Percentiles rank a stretch among this genome's conserved stretches.
Conservation (phyloP, 768 basidiomycete genomes). For the Hygrocybe punicea region DNA sequence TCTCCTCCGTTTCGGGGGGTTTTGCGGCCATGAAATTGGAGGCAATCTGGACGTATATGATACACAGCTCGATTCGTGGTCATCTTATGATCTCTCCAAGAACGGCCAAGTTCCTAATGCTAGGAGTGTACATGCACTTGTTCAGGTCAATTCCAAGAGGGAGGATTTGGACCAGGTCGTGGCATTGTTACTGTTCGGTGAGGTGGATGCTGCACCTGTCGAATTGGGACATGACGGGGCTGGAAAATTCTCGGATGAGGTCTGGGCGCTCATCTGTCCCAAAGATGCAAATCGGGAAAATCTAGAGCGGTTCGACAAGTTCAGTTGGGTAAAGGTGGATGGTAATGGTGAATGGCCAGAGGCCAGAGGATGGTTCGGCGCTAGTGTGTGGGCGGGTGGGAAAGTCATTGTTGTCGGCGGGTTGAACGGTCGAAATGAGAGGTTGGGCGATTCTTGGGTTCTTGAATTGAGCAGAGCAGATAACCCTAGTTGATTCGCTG, state of each 20-base stretch:
- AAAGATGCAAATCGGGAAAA: background rate
- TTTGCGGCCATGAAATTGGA: constrained; percentile 1
- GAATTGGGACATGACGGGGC: constrained; percentile 4
- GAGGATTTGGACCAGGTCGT: background rate
- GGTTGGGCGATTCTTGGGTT: constrained; percentile 3
- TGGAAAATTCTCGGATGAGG: constrained; percentile 3
- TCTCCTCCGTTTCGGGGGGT: constrained; percentile 3
- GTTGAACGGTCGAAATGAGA: constrained; percentile 5
- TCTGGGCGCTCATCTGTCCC: constrained; percentile 2
- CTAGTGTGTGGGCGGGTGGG: background rate
- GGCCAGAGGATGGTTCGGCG: constrained; percentile 3
- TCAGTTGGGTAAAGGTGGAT: background rate
- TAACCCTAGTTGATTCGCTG: too few relatives aligned
- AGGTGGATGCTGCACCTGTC: background rate
- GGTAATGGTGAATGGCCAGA: background rate
- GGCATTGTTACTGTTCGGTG: constrained; percentile 1
- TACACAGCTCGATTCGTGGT: constrained; percentile 1
- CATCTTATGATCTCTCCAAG: constrained; percentile 3
- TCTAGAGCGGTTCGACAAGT: background rate
- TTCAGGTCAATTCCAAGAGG: background rate
- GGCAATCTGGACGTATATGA: constrained; percentile 2
- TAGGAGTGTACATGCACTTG: background rate
- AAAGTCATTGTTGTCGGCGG: constrained; percentile 3
- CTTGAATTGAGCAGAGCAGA: too few relatives aligned
- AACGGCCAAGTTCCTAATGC: constrained; percentile 1